Conservation (phyloP, 768 basidiomycete species). For the Sporobolomyces pararoseus region DNA sequence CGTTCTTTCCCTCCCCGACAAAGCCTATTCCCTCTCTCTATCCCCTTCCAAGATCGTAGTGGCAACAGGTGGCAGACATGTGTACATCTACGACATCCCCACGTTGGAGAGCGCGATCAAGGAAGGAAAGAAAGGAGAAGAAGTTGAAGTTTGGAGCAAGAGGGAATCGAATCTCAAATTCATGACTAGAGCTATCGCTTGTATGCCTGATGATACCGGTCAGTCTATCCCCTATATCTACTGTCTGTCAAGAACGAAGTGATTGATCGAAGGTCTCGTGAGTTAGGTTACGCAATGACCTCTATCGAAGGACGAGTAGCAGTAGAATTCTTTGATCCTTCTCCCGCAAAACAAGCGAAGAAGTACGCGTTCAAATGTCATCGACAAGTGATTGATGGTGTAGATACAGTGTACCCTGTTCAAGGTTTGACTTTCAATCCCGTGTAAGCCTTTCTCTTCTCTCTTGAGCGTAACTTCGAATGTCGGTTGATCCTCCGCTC, state of each 20-base stretch:
- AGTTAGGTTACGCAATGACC: slow-evolving; percentile 78
- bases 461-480: neutral
- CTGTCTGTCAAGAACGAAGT: too few species aligned
- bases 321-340: slow-evolving; percentile 91
- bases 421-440: slow-evolving; percentile 94
- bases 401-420: slow-evolving; percentile 95
- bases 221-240: slow-evolving; percentile 36
- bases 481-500: neutral
- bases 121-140: slow-evolving; percentile 44
- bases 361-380: slow-evolving; percentile 99
- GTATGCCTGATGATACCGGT: slow-evolving; percentile 92
- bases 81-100: slow-evolving; percentile 82
- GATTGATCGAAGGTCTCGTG: too few species aligned
- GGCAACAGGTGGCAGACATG: slow-evolving; percentile 83
- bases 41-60: slow-evolving; percentile 77
- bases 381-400: slow-evolving; percentile 78
- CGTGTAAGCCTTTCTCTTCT: slow-evolving; percentile 54
- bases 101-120: slow-evolving; percentile 56
- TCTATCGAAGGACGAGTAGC: slow-evolving; percentile 95
- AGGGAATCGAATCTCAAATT: slow-evolving; percentile 92
- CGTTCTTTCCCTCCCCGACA: slow-evolving; percentile 69
- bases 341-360: slow-evolving; percentile 68
- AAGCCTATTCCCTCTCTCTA: slow-evolving; percentile 78
- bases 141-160: slow-evolving; percentile 61
- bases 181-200: slow-evolving; percentile 84